Evolutionary conservation across 495 filamentous ascomycete genomes (phyloP), one percentile per base, ranked within the genome.

Genomic region (Aspergillus bridgeri): DNA sequence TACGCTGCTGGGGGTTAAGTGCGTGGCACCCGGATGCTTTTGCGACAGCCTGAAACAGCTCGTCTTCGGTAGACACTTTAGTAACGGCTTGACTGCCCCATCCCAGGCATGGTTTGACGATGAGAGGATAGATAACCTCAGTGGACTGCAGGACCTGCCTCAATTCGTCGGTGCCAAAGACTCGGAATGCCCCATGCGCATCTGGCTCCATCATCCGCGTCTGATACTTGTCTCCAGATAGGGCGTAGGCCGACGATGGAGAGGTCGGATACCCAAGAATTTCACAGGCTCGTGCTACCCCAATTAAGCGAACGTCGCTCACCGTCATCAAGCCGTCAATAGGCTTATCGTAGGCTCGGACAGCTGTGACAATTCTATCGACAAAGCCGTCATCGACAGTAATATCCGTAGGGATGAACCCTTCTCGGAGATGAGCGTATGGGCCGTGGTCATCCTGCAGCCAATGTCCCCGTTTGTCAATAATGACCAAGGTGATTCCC

Each of bases 401-500:
- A 6, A 48, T 9, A 9, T 56, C 54, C 6, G 65, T 61, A 3
- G 60, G 62, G 6, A 74, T 46, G 48, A 74, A 74, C 0, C 53
- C 65, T 46, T 73, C 63, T 8, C 70, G 59, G 38, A 21, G 49
- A 48, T 68, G 56, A 13, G 57, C 60, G 52, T 71, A 75, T 13
- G 62, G 59, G 13, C 57, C 59, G 60, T 75, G 64, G 21, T 33
- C 15, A n/a, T 27, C 22, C 46, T 48, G 20, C 9, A 82, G 60
- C 79, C 79, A 81, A 52, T 80, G 75, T 3, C 78, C 76, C 3
- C 67, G 63, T 5, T 73, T 65, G 51, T 81, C 78, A 19, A 82
- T 57, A 22, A 81, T 66, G 6, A 82, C 70, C 3, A 82, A 61
- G 11, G 72, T 65, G 25, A 81, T 71, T 2, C 74, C 71, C 0